Base-by-base conservation (phyloP, 352 stramenopile species). In the Phytophthora macrochlamydospora region DNA sequence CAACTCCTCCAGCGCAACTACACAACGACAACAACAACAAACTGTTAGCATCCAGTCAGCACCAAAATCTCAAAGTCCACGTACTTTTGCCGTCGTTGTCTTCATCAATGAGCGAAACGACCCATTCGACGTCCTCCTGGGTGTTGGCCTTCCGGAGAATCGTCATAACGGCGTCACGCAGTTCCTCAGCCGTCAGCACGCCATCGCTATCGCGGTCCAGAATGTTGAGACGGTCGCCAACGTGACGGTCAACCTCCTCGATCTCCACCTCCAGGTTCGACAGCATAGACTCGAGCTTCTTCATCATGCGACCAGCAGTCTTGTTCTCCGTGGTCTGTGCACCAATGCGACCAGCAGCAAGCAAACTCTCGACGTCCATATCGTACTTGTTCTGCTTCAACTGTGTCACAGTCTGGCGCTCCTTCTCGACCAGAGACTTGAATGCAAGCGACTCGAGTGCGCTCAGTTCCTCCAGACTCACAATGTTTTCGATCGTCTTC, bases 201-300 rank as follows among this genome's bases (percentile, higher is more conserved):
- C 97, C 97, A 81, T 99, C 97, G 51, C 86, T 93, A 83, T 99
- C 98, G 67, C 95, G 93, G 75, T 99, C 97, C 28, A 99, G 78
- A 63, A 99, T 87, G 69, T 99, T 97, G 52, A 99, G 89, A 51
- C 98, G 98, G 72, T 99, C 95, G 62, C 98, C 98, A 70, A 99
- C 97, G 66, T 98, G 94, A 60, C 90, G 83, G 71, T 99, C 93
- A 32, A 98, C 95, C 69, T 98, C 90, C 30, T 97, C 93, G 13
- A 99, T 87, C 67, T 98, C 93, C 30, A 92, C 78, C 64, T 99
- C 92, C 56, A 99, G 87, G 62, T 93, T 98, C 30, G 90, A 93
- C 44, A 98, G 81, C 94, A 98, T 99, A 4, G 80, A 88, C 63
- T 97, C 87, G 37, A 99, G 81, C 52, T 90, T 88, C 71, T 94